Evolutionary conservation across 116 monocot species (phyloP), one percentile per base, ranked within the genome.

Genomic region (Trichopus zeylanicus): DNA sequence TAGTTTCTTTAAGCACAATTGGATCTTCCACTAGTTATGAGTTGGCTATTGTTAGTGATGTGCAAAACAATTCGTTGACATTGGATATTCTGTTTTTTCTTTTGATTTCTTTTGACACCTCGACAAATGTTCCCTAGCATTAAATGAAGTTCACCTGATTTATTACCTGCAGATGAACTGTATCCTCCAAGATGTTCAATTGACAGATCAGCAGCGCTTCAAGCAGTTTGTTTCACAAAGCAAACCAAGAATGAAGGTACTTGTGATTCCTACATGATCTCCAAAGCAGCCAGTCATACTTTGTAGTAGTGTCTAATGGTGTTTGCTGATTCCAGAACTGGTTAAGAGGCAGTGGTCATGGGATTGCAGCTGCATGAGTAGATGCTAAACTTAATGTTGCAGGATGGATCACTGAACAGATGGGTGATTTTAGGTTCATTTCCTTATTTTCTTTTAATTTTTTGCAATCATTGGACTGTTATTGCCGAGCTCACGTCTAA

Each of bases 161-260:
- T 31, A 15, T 48, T 73, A 19, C 26, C 70, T 82, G 66, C 77
- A 98, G 98, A 91, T 91, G 47, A 82, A 75, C 53, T 73, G 82
- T 59, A 69, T 98, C 61, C 78, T 98, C 63, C 98, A 91, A 63
- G 98, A 98, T 54, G 98, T 98, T 69, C 98, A 98, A 35, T 88
- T 98, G 56, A 91, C 79, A 15, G 98, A 98, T 18, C 80, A 85
- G 53, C 72, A 82, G 26, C 76, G 98, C 7, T 98, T 98, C 70
- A 98, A 85, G 79, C 98, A 98, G 57, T 98, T 98, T 70, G 85
- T 98, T 68, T 82, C 73, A 48, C 98, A 98, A 75, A 92, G 92
- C 70, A 91, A 78, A 88, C 75, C 92, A 60, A 81, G 91, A 77
- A 88, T 91, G 98, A 92, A 98, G 98, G 98, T 98, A 85, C 30